Evolutionary conservation across 257 asterid species (phyloP).

Genomic region (Cordia subcordata): DNA sequence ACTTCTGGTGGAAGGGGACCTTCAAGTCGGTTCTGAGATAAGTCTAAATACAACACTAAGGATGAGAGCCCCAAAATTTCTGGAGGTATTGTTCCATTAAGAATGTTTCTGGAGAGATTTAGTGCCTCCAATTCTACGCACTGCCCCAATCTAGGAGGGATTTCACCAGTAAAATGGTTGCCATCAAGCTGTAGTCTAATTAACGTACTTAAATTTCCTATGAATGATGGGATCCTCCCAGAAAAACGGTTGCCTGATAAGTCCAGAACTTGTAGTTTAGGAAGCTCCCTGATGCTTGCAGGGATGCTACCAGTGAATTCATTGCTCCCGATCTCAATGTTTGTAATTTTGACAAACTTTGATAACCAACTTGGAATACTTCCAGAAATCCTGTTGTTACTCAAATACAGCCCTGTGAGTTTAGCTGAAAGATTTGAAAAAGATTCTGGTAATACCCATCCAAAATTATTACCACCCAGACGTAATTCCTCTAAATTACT

Average conservation of each 20-base stretch:
- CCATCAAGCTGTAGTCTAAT: not conserved
- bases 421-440: conserved; percentile 11
- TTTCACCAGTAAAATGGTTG: conserved; percentile 15
- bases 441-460: conserved; percentile 6
- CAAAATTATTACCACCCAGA: not conserved
- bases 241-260: conserved; percentile 5
- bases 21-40: conserved; percentile 9
- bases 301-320: not conserved
- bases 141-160: conserved; percentile 20
- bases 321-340: not conserved
- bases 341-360: not conserved
- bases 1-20: conserved; percentile 25
- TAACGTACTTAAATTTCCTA: conserved; percentile 22
- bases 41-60: not conserved
- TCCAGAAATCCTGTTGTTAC: conserved; percentile 7
- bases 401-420: conserved; percentile 4
- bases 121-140: conserved; percentile 2
- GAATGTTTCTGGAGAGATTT: conserved; percentile 13
- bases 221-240: conserved; percentile 12
- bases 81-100: conserved; percentile 12
- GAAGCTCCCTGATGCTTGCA: conserved; percentile 18
- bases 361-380: conserved; percentile 1
- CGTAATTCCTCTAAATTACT: too few species aligned
- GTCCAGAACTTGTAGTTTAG: not conserved
- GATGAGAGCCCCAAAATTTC: conserved; percentile 9